These are phyloP conservation scores for Pseudohyphozyma bogoriensis DNA, from an alignment of 768 basidiomycete species.

Conservation along the genomic window DNA sequence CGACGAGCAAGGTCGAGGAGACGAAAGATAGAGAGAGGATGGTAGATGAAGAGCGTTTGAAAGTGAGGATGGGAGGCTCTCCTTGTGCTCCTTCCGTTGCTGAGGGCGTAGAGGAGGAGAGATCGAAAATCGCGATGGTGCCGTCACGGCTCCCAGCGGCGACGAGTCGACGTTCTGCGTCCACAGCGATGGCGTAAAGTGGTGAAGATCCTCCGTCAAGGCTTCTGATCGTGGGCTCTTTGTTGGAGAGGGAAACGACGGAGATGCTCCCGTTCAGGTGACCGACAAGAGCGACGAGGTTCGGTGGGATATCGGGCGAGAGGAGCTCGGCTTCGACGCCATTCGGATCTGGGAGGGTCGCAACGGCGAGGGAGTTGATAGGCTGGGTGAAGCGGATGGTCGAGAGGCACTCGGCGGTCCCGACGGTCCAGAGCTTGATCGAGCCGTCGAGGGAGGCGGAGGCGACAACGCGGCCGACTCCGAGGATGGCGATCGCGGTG, in stretches of 20 bases:
- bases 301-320: neutral
- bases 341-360: neutral
- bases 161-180: neutral
- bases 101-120: neutral
- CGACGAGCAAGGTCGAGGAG: slow-evolving; percentile 7
- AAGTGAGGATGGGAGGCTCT: neutral
- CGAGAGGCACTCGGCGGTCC: slow-evolving; percentile 46
- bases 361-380: slow-evolving; percentile 1
- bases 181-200: neutral
- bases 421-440: slow-evolving; percentile 62
- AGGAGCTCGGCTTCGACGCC: neutral
- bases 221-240: neutral
- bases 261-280: slow-evolving; percentile 8
- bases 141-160: slow-evolving; percentile 2
- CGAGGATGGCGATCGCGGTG: slow-evolving; percentile 55
- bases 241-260: neutral
- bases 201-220: neutral
- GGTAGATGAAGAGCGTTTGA: neutral
- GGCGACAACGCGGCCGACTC: slow-evolving; percentile 56
- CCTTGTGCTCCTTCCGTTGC: neutral
- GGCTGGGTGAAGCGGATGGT: slow-evolving; percentile 28
- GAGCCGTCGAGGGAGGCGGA: slow-evolving; percentile 61
- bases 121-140: neutral
- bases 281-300: slow-evolving; percentile 3
- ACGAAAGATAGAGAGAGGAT: neutral